These are phyloP conservation scores for Dactylonectria estremocensis DNA, from an alignment of 2,329 filamentous ascomycete genomes.

Conservation along the genomic window DNA sequence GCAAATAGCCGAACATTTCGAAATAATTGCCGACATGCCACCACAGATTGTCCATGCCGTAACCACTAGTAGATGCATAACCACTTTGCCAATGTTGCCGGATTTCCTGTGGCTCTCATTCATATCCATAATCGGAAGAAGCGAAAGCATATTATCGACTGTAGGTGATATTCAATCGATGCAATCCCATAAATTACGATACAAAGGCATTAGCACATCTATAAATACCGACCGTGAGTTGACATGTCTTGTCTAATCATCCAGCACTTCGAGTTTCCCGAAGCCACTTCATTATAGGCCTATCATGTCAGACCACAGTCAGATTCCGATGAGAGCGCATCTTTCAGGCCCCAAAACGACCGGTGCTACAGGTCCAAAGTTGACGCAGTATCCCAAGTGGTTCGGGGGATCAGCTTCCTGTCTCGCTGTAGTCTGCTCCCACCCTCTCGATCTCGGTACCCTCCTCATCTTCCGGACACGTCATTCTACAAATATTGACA, in stretches of 20 bases:
- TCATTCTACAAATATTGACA: neutral
- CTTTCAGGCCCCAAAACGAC: neutral
- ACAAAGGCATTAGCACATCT: neutral
- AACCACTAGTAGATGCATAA: neutral
- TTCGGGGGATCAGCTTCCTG: constrained; percentile 34
- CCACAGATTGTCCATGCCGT: neutral
- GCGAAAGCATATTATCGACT: neutral
- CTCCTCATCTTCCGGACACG: neutral
- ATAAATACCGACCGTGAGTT: no score
- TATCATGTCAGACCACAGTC: constrained; percentile 20
- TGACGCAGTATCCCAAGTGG: constrained; percentile 33
- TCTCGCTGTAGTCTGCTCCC: constrained; percentile 33
- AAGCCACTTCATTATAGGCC: neutral
- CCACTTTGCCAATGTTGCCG: neutral
- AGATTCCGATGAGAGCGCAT: neutral
- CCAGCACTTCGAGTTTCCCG: neutral
- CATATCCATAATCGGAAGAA: neutral
- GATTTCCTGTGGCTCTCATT: neutral
- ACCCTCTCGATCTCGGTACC: constrained; percentile 33
- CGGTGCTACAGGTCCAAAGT: neutral
- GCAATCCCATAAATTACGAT: neutral
- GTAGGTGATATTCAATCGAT: neutral
- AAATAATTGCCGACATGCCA: neutral
- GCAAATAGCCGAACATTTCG: constrained; percentile 23
- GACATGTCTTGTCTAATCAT: no score